Conservation (phyloP, 1,139 yeast genomes). For the Scheffersomyces illinoinensis region DNA sequence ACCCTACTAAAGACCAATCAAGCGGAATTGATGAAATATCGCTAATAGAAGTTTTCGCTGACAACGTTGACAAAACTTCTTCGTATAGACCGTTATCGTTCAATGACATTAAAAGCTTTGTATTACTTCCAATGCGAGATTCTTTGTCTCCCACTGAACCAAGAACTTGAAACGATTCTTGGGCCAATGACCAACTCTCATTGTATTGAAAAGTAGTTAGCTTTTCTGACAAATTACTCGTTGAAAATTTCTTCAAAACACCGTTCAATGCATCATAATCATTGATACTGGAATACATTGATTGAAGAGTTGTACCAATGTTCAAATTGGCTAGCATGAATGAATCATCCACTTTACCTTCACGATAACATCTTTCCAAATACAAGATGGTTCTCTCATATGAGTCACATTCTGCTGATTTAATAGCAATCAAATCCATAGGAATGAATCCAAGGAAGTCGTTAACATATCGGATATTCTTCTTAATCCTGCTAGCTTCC, state of each 20-base stretch:
- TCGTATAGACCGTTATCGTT: slow-evolving; percentile 45
- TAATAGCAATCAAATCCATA: slow-evolving; percentile 66
- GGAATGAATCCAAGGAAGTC: slow-evolving; percentile 58
- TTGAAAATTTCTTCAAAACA: slow-evolving; percentile 70
- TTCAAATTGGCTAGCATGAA: slow-evolving; percentile 32
- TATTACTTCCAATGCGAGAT: slow-evolving; percentile 29
- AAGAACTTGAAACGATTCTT: slow-evolving; percentile 77
- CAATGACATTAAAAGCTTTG: slow-evolving; percentile 39
- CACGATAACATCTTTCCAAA: slow-evolving; percentile 72
- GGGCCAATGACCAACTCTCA: slow-evolving; percentile 85
- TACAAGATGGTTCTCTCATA: slow-evolving; percentile 89
- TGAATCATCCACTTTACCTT: slow-evolving; percentile 34
- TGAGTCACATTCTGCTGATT: slow-evolving; percentile 82
- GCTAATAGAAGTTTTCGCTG: slow-evolving; percentile 27
- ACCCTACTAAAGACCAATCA: slow-evolving; percentile 67
- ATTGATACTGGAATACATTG: slow-evolving; percentile 81
- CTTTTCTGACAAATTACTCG: slow-evolving; percentile 68
- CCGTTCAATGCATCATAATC: slow-evolving; percentile 94
- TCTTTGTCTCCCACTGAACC: slow-evolving; percentile 31
- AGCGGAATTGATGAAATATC: slow-evolving; percentile 30
- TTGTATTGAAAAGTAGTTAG: slow-evolving; percentile 79
- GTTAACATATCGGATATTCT: slow-evolving; percentile 40
- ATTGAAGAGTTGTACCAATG: slow-evolving; percentile 59
- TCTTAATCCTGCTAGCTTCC: slow-evolving; percentile 20
- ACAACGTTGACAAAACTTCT: slow-evolving; percentile 38